Evolutionary conservation across 345 rosid species (phyloP).

Genomic region (Turnera subulata): DNA sequence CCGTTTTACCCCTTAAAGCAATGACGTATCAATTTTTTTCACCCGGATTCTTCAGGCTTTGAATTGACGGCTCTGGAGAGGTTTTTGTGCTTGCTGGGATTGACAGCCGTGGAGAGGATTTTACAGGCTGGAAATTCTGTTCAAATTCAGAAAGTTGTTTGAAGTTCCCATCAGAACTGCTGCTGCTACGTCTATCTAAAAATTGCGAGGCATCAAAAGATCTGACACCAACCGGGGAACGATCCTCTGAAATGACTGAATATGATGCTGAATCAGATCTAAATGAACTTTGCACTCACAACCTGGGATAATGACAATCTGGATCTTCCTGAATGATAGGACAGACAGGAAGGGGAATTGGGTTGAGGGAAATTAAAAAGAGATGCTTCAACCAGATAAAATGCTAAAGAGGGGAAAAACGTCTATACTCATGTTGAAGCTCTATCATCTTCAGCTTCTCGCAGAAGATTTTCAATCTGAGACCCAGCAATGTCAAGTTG

Average conservation of each 20-base stretch:
- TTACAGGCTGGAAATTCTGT: constrained; percentile 30
- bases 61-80: no score
- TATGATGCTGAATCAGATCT: constrained; percentile 41
- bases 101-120: constrained; percentile 22
- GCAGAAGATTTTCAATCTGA: constrained; percentile 56
- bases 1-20: no score
- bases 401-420: not conserved
- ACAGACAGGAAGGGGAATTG: constrained; percentile 9
- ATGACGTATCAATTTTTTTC: no score
- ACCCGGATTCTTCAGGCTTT: no score
- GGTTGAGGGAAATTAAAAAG: not conserved
- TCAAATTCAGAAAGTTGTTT: constrained; percentile 49
- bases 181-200: constrained; percentile 50
- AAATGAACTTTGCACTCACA: constrained; percentile 62
- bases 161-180: constrained; percentile 49
- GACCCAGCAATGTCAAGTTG: constrained; percentile 52
- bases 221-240: constrained; percentile 25
- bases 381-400: constrained; percentile 4
- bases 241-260: constrained; percentile 37
- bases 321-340: constrained; percentile 37
- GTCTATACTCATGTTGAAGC: constrained; percentile 30
- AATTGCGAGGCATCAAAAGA: constrained; percentile 44
- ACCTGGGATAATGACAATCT: constrained; percentile 57
- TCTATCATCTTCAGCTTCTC: constrained; percentile 32
- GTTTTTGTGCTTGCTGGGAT: not conserved